Percentiles rank a stretch among this genome's conserved stretches.
These are phyloP conservation scores for Ampelocalamus luodianensis DNA, from an alignment of 176 grass and related monocot genomes.

Conservation along the genomic window DNA sequence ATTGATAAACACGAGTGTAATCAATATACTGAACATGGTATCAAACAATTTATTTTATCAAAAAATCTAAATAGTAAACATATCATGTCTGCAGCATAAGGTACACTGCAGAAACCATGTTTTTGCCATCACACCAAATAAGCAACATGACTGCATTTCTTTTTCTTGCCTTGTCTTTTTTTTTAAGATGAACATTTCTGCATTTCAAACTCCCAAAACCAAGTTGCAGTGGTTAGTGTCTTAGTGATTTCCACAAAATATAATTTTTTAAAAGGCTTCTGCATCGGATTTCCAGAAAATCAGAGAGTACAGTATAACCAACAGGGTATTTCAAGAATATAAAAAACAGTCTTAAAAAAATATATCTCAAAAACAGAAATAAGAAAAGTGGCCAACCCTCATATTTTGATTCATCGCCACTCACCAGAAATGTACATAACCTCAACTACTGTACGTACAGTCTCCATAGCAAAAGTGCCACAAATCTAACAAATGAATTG, in stretches of 20 bases:
- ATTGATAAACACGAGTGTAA: not conserved
- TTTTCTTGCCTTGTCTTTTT: not conserved
- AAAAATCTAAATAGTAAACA: not conserved
- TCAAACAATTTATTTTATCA: not conserved
- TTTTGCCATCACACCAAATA: not conserved
- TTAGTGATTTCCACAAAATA: not conserved
- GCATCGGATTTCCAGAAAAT: not conserved
- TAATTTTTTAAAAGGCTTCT: not conserved
- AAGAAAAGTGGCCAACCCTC: not conserved
- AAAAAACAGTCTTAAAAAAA: not conserved
- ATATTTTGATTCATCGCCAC: not conserved
- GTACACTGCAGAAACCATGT: not conserved
- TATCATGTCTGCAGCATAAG: not conserved
- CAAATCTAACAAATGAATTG: not conserved
- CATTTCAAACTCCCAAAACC: not conserved
- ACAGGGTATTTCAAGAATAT: not conserved
- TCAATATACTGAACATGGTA: not conserved
- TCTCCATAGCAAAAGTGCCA: not conserved
- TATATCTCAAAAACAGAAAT: not conserved
- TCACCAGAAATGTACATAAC: not conserved
- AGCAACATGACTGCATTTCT: conserved; percentile 2
- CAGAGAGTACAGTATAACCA: not conserved
- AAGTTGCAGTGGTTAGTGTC: not conserved
- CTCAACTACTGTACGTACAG: conserved; percentile 12
- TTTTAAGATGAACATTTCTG: not conserved